Conservation (phyloP, 208 protist species). For the Leishmania arabica region DNA sequence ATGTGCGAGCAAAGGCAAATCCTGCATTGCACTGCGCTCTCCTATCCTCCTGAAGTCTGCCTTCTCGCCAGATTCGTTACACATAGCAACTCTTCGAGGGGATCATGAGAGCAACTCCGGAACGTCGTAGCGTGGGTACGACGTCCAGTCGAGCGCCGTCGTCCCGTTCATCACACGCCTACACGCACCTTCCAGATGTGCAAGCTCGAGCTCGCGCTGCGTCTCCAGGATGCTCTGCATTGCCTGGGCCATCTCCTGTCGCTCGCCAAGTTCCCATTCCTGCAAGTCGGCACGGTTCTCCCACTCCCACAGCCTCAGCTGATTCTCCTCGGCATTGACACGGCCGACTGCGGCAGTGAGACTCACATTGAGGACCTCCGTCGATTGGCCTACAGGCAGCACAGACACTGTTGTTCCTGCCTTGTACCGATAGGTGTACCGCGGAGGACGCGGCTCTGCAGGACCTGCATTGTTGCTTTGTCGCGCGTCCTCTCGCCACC, state of each 20-base stretch:
- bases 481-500: background rate
- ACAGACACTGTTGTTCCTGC: conserved; percentile 14
- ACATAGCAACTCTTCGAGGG: background rate
- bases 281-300: conserved; percentile 41
- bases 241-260: conserved; percentile 27
- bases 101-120: background rate
- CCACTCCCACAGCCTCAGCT: conserved; percentile 21
- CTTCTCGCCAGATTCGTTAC: background rate
- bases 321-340: background rate
- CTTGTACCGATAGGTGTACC: conserved; percentile 2
- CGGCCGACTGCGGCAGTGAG: background rate
- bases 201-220: conserved; percentile 34
- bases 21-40: background rate
- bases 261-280: conserved; percentile 44
- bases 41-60: too few species aligned
- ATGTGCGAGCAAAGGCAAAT: too few species aligned
- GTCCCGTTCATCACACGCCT: conserved; percentile 30
- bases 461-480: background rate
- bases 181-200: conserved; percentile 23
- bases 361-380: background rate
- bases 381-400: background rate
- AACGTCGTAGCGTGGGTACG: conserved; percentile 33
- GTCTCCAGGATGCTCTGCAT: conserved; percentile 37
- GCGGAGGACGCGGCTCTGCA: background rate
- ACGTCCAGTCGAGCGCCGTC: conserved; percentile 37